These are phyloP conservation scores for Luvunga scandens DNA, from an alignment of 345 rosid genomes.

Conservation along the genomic window DNA sequence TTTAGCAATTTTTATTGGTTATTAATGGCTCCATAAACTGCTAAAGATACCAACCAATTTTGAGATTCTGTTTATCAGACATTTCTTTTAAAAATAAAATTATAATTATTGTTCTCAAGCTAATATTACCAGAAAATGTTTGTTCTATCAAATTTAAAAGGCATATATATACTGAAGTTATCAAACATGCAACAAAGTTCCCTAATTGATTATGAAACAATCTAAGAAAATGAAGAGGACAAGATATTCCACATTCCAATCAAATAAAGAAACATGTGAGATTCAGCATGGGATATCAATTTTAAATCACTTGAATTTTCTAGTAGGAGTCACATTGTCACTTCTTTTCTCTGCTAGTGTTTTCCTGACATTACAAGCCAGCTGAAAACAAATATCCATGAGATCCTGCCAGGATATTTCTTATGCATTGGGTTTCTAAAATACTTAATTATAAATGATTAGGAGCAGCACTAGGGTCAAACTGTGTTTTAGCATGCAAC, in stretches of 20 bases:
- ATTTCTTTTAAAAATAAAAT: background rate
- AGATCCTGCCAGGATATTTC: background rate
- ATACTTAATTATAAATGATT: background rate
- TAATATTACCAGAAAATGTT: background rate
- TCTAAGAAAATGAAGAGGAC: background rate
- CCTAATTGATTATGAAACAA: background rate
- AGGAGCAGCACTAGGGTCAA: background rate
- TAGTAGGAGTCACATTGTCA: background rate
- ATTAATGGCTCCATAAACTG: background rate
- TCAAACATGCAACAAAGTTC: background rate
- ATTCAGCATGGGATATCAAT: slow-evolving; percentile 1
- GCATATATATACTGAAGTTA: background rate
- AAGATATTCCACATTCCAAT: background rate
- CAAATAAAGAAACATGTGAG: background rate
- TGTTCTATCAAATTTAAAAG: background rate
- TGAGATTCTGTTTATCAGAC: background rate
- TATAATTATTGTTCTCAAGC: background rate
- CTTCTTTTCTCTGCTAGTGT: background rate
- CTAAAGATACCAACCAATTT: background rate
- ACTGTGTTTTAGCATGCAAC: background rate
- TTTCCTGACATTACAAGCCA: background rate
- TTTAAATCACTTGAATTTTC: background rate
- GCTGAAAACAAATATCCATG: background rate
- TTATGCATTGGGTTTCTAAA: background rate
- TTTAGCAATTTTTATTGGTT: background rate